Conservation (phyloP, 2,329 filamentous ascomycete genomes). For the Phaeoacremonium minimum region DNA sequence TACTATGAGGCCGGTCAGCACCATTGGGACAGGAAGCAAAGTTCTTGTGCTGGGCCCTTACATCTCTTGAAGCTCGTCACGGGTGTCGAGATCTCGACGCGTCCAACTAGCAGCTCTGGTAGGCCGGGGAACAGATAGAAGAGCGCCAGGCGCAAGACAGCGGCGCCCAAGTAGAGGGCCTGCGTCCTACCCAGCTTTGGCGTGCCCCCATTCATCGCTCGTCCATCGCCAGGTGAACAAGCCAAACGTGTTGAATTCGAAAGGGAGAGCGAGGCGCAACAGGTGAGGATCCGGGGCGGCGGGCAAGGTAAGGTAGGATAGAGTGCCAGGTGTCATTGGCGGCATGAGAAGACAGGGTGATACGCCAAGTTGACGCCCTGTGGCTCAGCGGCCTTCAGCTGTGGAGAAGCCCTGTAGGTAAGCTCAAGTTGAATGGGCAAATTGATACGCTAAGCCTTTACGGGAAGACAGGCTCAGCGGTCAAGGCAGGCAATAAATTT, state of each 20-base stretch:
- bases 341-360: no score
- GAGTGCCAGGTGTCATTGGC: neutral
- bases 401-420: no score
- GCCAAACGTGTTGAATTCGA: no score
- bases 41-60: no score
- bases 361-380: no score
- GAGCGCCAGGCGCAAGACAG: slow-evolving; percentile 73
- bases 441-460: no score
- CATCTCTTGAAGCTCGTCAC: slow-evolving; percentile 97
- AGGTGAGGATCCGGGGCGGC: neutral
- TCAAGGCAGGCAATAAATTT: neutral
- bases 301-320: neutral
- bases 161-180: slow-evolving; percentile 70
- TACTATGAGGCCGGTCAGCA: slow-evolving; percentile 45
- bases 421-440: no score
- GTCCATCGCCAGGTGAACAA: slow-evolving; percentile 15
- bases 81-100: slow-evolving; percentile 95
- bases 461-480: no score
- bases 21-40: slow-evolving; percentile 1
- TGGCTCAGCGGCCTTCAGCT: neutral
- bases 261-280: neutral
- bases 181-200: slow-evolving; percentile 42
- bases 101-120: slow-evolving; percentile 78
- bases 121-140: slow-evolving; percentile 78
- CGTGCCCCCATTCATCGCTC: slow-evolving; percentile 28